A percentile compares a stretch with the other conserved stretches of the same genome.
These are phyloP conservation scores for Cytospora leucostoma DNA, from an alignment of 2,329 filamentous ascomycete species.

Conservation along the genomic window DNA sequence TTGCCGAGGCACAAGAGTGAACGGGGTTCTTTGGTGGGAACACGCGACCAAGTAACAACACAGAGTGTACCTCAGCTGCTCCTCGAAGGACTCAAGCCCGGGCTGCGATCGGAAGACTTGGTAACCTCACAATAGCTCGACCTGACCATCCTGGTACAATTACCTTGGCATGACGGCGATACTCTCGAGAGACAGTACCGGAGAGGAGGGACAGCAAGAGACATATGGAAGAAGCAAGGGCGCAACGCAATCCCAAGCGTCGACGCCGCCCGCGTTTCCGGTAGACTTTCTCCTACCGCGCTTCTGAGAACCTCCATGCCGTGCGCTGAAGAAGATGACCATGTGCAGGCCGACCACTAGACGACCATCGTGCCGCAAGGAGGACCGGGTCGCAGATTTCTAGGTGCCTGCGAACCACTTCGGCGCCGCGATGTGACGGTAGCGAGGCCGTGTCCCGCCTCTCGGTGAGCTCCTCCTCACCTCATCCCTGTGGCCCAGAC, in stretches of 20 bases:
- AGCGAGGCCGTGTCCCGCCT: neutral
- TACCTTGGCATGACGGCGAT: too few relatives aligned
- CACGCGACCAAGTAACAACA: neutral
- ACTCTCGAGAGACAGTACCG: neutral
- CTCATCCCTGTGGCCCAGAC: neutral
- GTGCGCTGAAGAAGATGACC: constrained; percentile 1
- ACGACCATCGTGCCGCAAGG: constrained; percentile 14
- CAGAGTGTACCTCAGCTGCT: neutral
- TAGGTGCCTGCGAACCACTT: neutral
- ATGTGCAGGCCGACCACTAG: constrained; percentile 8
- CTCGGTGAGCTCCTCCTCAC: constrained; percentile 1
- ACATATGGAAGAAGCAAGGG: constrained; percentile 1
- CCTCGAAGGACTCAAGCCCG: neutral
- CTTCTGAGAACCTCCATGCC: neutral
- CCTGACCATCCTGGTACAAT: neutral
- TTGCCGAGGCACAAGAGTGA: too few relatives aligned
- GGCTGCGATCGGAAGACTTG: neutral
- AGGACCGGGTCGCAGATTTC: neutral
- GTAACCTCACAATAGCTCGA: neutral
- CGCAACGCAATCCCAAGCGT: neutral
- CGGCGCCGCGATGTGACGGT: constrained; percentile 6
- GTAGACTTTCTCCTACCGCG: constrained; percentile 2
- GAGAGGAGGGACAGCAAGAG: neutral
- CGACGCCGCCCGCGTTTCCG: constrained; percentile 2
- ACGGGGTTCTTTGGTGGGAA: neutral